Conservation (phyloP, 2,329 filamentous ascomycete species). For the Colletotrichum kahawae region DNA sequence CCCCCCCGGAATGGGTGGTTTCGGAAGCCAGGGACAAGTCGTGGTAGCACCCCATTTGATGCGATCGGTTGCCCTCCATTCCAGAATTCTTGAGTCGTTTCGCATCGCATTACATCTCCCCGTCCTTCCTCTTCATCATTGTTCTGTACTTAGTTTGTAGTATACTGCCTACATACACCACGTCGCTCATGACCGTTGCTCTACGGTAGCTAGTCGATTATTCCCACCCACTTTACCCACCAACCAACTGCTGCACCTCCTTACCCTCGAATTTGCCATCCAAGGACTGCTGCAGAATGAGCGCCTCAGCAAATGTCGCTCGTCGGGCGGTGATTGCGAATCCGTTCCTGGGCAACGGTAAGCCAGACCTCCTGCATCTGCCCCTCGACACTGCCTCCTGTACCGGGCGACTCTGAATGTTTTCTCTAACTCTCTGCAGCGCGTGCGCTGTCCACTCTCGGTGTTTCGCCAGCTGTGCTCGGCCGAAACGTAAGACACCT, state of each 20-base stretch:
- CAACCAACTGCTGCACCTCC: neutral
- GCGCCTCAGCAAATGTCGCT: slow-evolving; percentile 60
- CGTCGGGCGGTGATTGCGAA: slow-evolving; percentile 59
- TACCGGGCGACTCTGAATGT: neutral
- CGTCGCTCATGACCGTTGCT: slow-evolving; percentile 2
- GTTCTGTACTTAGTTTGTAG: slow-evolving; percentile 4
- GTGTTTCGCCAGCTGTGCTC: slow-evolving; percentile 51
- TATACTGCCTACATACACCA: neutral
- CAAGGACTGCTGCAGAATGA: slow-evolving; percentile 44
- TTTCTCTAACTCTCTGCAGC: slow-evolving; percentile 40
- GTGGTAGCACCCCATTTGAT: slow-evolving; percentile 21
- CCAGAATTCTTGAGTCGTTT: slow-evolving; percentile 17
- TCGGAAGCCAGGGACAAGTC: slow-evolving; percentile 22
- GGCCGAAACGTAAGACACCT: slow-evolving; percentile 52
- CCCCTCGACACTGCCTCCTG: neutral
- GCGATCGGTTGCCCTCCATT: slow-evolving; percentile 21
- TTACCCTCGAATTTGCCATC: neutral
- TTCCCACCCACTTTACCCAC: neutral
- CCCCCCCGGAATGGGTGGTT: slow-evolving; percentile 13
- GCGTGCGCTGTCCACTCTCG: slow-evolving; percentile 51
- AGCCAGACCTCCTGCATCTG: slow-evolving; percentile 27
- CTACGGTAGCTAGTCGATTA: neutral
- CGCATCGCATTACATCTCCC: slow-evolving; percentile 12
- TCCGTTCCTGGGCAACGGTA: slow-evolving; percentile 56
- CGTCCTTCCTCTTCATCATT: slow-evolving; percentile 13